Conservation (phyloP, 169 alveolate genomes). For the Miamiensis avidus region DNA sequence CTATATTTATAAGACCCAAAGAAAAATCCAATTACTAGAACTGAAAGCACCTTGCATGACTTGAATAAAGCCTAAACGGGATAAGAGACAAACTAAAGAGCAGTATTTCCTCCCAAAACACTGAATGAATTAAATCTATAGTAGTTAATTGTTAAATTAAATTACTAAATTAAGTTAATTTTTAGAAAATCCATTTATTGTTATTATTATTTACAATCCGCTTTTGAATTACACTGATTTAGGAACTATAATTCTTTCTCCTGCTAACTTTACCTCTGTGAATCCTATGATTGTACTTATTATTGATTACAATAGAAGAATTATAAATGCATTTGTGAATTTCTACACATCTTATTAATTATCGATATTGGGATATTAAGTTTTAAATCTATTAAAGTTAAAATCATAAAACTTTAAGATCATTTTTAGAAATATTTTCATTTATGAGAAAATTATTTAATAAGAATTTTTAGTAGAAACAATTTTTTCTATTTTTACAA, state of each 20-base stretch:
- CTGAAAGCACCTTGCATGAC: constrained; percentile 23
- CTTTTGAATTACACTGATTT: background rate
- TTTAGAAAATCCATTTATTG: too few species aligned
- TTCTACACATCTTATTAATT: background rate
- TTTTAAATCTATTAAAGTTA: background rate
- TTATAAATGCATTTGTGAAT: background rate
- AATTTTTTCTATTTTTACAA: background rate
- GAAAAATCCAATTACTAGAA: constrained; percentile 10
- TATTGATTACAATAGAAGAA: background rate
- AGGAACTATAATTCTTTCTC: background rate
- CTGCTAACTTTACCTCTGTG: background rate
- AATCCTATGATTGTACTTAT: background rate
- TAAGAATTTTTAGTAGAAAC: too few species aligned
- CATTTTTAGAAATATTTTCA: too few species aligned
- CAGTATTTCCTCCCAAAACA: constrained; percentile 21
- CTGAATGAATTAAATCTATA: background rate
- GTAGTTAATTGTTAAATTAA: too few species aligned
- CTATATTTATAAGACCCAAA: constrained; percentile 15
- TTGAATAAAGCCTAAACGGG: constrained; percentile 30
- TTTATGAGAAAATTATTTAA: too few species aligned
- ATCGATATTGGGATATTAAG: background rate
- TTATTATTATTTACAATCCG: too few species aligned
- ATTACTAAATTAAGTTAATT: background rate
- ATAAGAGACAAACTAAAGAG: constrained; percentile 14
- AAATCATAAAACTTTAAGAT: background rate